phyloP scores from a whole-genome alignment of 2,329 filamentous ascomycete genomes.

The Thelonectria discophora region DNA sequence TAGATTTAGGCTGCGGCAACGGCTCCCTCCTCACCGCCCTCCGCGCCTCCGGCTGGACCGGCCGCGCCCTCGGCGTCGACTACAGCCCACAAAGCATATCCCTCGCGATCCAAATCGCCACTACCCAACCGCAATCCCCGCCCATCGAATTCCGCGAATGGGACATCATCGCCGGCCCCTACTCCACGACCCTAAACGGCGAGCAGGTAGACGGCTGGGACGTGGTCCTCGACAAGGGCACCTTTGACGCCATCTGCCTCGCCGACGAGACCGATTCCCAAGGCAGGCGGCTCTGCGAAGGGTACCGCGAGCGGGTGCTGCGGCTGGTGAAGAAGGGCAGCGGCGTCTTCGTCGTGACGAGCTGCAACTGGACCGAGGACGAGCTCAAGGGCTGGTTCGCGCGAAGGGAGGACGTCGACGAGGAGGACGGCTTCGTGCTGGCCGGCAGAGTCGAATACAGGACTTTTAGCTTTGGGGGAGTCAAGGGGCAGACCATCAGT shows the following conservation, averaged over 20 bases:
- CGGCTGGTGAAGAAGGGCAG: constrained; percentile 74
- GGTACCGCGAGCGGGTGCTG: constrained; percentile 75
- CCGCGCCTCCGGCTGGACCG: constrained; percentile 69
- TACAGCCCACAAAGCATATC: constrained; percentile 80
- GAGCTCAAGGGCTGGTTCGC: constrained; percentile 86
- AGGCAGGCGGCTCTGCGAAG: constrained; percentile 73
- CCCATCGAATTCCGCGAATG: constrained; percentile 62
- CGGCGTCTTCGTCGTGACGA: constrained; percentile 85
- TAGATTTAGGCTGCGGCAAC: constrained; percentile 95
- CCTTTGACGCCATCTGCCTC: constrained; percentile 94
- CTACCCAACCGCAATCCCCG: constrained; percentile 30
- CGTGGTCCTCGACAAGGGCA: constrained; percentile 96
- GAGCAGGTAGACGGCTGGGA: constrained; percentile 71
- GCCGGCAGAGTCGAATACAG: constrained; percentile 80
- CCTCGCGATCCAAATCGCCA: constrained; percentile 73
- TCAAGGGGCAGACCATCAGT: constrained; percentile 87
- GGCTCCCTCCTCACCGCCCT: constrained; percentile 90
- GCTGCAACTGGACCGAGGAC: constrained; percentile 96
- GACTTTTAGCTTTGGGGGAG: constrained; percentile 88
- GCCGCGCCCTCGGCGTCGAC: constrained; percentile 84
- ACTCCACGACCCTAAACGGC: constrained; percentile 46
- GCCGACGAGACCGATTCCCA: constrained; percentile 62
- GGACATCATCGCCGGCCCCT: constrained; percentile 66
- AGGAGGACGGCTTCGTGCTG: constrained; percentile 65
- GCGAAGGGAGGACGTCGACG: constrained; percentile 30